phyloP scores from a whole-genome alignment of 2,329 filamentous ascomycete species.

The Diaporthe humulicola region DNA sequence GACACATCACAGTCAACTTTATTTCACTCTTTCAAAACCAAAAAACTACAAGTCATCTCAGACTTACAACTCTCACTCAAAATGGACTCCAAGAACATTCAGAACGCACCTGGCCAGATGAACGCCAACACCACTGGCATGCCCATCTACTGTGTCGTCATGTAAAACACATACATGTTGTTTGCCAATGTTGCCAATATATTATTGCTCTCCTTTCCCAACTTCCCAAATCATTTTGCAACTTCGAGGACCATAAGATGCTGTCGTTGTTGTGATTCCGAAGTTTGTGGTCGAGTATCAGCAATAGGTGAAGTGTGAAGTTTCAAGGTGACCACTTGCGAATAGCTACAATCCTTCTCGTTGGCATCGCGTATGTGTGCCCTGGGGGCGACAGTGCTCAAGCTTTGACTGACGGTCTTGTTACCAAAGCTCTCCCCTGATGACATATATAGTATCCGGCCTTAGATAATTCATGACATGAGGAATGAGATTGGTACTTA shows the following conservation, averaged over 20 bases:
- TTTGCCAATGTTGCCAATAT: not conserved
- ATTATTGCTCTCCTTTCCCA: too few relatives aligned
- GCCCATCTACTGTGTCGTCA: conserved; percentile 12
- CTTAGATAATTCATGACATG: not conserved
- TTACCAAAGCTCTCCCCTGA: not conserved
- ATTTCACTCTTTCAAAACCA: not conserved
- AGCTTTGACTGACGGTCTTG: not conserved
- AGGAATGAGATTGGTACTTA: fast-evolving
- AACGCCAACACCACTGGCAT: not conserved
- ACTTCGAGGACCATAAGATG: not conserved
- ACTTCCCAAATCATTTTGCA: not conserved
- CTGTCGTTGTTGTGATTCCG: too few relatives aligned
- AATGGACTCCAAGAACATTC: conserved; percentile 6
- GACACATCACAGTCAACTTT: not conserved
- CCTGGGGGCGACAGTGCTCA: too few relatives aligned
- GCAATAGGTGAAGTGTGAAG: not conserved
- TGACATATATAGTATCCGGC: not conserved
- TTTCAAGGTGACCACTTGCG: not conserved
- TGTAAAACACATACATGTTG: not conserved
- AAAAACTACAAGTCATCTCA: not conserved
- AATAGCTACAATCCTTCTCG: not conserved
- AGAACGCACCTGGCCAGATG: not conserved
- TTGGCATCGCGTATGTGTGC: not conserved
- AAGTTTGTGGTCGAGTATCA: not conserved
- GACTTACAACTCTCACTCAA: conserved; percentile 1